phyloP scores from a whole-genome alignment of 345 rosid species.

The Citrus hindsii region DNA sequence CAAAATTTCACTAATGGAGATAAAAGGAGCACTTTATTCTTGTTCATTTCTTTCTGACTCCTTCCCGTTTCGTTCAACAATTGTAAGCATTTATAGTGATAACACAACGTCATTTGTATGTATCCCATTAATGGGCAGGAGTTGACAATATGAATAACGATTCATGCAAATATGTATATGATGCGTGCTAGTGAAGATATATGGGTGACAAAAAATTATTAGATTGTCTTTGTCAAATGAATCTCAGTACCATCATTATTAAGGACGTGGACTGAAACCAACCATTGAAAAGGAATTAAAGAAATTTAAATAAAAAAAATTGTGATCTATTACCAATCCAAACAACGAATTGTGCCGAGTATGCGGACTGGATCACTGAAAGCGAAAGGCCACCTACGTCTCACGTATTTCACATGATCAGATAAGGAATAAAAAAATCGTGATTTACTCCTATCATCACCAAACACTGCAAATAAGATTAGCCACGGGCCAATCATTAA shows the following conservation, averaged over 20 bases:
- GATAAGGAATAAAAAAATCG: background rate
- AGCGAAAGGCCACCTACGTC: background rate
- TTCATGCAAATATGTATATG: background rate
- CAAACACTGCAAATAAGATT: background rate
- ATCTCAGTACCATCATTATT: background rate
- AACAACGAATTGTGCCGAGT: background rate
- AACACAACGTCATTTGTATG: no score
- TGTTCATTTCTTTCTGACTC: background rate
- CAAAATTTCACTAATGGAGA: background rate
- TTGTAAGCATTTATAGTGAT: no score
- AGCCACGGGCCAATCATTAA: no score
- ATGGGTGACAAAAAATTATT: background rate
- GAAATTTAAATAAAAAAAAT: background rate
- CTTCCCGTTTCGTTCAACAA: background rate
- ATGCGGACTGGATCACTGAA: background rate
- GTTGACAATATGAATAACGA: no score
- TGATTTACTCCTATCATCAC: background rate
- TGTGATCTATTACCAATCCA: background rate
- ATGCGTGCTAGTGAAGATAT: background rate
- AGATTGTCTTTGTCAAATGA: background rate
- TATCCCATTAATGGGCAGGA: no score
- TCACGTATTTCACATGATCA: constrained; percentile 1
- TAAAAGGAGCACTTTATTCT: background rate
- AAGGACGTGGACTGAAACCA: background rate
- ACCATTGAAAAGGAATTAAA: background rate